Evolutionary conservation across 208 protist genomes (phyloP).

Genomic region (Leishmania braziliensis): DNA sequence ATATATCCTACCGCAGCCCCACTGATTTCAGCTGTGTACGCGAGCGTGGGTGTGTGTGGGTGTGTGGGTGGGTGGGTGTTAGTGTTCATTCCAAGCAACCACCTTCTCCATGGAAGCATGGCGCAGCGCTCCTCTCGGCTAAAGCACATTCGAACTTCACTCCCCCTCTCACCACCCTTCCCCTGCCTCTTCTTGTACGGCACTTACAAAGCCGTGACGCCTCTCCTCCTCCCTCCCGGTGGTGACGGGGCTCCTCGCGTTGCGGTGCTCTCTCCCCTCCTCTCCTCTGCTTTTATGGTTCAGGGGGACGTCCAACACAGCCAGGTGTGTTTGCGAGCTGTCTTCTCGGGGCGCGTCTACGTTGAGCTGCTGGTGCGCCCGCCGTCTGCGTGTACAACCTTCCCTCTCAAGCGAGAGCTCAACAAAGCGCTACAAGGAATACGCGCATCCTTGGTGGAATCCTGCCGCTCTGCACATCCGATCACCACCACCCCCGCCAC

Average conservation of each 20-base stretch:
- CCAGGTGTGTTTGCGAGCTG: background rate
- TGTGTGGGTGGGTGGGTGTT: background rate
- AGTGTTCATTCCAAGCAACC: background rate
- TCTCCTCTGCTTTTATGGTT: background rate
- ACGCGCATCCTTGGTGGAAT: background rate
- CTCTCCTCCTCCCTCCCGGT: background rate
- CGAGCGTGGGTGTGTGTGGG: background rate
- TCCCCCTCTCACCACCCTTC: background rate
- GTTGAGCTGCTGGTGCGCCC: background rate
- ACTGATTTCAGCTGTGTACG: background rate
- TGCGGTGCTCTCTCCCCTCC: background rate
- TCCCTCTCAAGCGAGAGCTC: background rate
- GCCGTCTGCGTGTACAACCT: background rate
- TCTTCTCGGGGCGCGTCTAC: background rate
- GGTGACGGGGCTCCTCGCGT: background rate
- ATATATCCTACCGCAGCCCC: background rate
- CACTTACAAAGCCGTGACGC: too few species aligned
- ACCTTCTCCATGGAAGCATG: background rate
- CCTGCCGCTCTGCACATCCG: background rate
- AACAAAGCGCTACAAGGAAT: background rate
- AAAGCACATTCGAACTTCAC: background rate
- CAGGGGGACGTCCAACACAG: background rate
- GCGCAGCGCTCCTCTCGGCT: background rate
- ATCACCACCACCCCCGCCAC: background rate
- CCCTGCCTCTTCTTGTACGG: background rate